Conservation (phyloP, 73 alveolate species). For the Symbiodinium natans region DNA sequence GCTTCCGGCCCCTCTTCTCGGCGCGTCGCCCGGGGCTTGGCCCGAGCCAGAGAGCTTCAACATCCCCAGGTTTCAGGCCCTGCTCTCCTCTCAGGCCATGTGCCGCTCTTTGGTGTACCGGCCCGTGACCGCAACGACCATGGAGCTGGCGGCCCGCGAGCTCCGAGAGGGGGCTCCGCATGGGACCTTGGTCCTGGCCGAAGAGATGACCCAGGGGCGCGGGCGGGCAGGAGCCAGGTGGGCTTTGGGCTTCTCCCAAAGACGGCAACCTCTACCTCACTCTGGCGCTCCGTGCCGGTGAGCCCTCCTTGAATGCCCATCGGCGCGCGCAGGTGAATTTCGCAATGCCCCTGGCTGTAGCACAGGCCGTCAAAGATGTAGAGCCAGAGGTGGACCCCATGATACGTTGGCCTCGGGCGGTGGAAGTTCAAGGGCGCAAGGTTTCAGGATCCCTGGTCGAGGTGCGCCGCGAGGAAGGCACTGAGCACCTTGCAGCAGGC, state of each 20-base stretch:
- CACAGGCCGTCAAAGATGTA: neutral
- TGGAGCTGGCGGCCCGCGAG: conserved; percentile 28
- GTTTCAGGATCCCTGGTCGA: conserved; percentile 27
- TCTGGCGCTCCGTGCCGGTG: conserved; percentile 7
- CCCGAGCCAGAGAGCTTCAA: neutral
- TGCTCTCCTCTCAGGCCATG: neutral
- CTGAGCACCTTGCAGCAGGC: conserved; percentile 11
- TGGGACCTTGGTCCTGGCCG: conserved; percentile 25
- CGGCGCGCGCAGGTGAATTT: neutral
- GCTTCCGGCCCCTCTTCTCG: too few species aligned
- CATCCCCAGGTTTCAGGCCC: neutral
- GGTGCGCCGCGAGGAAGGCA: neutral
- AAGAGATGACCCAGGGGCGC: conserved; percentile 33
- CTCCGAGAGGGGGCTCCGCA: conserved; percentile 39
- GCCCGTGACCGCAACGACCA: conserved; percentile 18
- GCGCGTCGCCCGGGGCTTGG: too few species aligned
- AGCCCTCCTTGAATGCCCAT: neutral
- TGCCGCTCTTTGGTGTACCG: conserved; percentile 24
- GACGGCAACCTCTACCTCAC: conserved; percentile 28
- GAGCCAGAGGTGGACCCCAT: neutral
- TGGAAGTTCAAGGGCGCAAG: neutral
- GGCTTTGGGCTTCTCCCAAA: conserved; percentile 24
- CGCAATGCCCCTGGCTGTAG: conserved; percentile 14
- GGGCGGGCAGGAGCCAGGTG: conserved; percentile 10
- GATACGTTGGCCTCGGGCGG: conserved; percentile 31